phyloP scores from a whole-genome alignment of 2,329 filamentous ascomycete genomes.

The Xylaria digitata region DNA sequence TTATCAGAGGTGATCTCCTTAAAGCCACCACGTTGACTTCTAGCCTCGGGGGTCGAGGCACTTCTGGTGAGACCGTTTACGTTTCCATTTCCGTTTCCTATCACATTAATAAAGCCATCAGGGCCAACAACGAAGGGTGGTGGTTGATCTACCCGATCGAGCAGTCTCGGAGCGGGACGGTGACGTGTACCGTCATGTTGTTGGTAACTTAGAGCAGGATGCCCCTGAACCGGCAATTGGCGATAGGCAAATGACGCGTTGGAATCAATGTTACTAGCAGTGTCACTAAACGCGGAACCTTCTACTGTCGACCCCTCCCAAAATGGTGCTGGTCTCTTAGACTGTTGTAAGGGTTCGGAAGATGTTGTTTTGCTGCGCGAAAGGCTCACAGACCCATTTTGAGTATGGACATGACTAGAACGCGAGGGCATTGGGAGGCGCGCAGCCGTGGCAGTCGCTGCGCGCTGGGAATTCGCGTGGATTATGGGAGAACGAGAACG shows the following conservation, averaged over 20 bases:
- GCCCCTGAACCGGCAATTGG: conserved; percentile 40
- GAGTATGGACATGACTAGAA: conserved; percentile 38
- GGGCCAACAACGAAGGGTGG: conserved; percentile 46
- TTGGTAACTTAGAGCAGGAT: conserved; percentile 39
- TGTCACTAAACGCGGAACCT: conserved; percentile 51
- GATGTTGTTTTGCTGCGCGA: conserved; percentile 41
- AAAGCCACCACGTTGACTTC: conserved; percentile 41
- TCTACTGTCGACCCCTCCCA: conserved; percentile 52
- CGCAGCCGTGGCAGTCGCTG: conserved; percentile 39
- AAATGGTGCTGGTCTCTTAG: conserved; percentile 45
- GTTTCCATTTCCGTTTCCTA: conserved; percentile 40
- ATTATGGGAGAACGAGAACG: conserved; percentile 48
- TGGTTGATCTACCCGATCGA: conserved; percentile 38
- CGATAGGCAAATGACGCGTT: conserved; percentile 42
- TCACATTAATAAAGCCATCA: conserved; percentile 47
- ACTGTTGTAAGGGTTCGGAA: conserved; percentile 43
- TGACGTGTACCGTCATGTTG: conserved; percentile 45
- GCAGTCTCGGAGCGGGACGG: conserved; percentile 41
- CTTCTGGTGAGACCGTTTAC: conserved; percentile 46
- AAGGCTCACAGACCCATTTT: conserved; percentile 44
- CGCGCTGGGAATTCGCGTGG: conserved; percentile 47
- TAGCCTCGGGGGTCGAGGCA: conserved; percentile 49
- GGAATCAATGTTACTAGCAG: conserved; percentile 49
- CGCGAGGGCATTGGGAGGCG: conserved; percentile 42
- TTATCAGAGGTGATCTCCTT: conserved; percentile 40